A percentile compares a stretch with the other conserved stretches of the same genome.
These are phyloP conservation scores for Quercus bicolor DNA, from an alignment of 306 rosid genomes.

Conservation along the genomic window DNA sequence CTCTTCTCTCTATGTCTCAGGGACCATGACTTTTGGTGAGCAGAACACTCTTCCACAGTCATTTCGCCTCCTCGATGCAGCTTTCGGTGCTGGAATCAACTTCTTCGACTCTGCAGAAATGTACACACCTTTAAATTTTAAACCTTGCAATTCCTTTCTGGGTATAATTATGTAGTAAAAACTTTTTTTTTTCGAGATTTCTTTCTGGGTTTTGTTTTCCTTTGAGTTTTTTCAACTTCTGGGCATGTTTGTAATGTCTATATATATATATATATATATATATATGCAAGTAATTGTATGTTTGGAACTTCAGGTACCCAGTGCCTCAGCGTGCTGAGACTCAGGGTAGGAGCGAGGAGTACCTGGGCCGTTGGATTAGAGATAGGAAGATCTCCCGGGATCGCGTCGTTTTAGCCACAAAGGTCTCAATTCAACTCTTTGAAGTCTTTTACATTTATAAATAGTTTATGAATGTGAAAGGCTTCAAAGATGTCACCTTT, in stretches of 20 bases:
- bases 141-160: not conserved
- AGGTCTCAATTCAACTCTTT: constrained; percentile 37
- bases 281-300: not conserved
- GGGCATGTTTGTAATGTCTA: not conserved
- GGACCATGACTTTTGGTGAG: constrained; percentile 94
- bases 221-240: not conserved
- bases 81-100: constrained; percentile 66
- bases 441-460: not conserved
- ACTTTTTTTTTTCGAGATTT: not conserved
- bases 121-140: constrained; percentile 22
- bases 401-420: constrained; percentile 63
- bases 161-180: not conserved
- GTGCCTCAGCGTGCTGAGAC: constrained; percentile 81
- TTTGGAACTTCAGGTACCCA: constrained; percentile 55
- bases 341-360: constrained; percentile 81
- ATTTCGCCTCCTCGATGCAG: constrained; percentile 65
- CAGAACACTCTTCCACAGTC: constrained; percentile 62
- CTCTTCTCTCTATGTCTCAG: constrained; percentile 26
- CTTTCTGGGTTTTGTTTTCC: not conserved
- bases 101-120: constrained; percentile 95
- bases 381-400: constrained; percentile 54
- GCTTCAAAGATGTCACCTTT: not conserved
- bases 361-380: constrained; percentile 75
- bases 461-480: too few relatives aligned
- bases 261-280: not conserved